Percentiles rank a stretch among this genome's conserved stretches.
Evolutionary conservation across 306 rosid genomes (phyloP).

Genomic region (Inga laurina): DNA sequence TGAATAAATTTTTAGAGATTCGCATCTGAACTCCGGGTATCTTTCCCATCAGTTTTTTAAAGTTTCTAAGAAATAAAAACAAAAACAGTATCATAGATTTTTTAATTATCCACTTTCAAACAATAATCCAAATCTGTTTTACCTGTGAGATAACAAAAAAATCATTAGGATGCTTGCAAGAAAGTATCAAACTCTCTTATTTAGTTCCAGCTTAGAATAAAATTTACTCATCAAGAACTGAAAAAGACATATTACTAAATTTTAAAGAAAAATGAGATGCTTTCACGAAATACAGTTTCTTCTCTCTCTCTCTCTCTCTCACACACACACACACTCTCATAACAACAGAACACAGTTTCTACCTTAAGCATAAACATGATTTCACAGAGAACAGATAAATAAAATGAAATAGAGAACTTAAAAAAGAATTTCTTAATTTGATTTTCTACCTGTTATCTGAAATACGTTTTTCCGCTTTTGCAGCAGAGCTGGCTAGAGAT

Average conservation of each 20-base stretch:
- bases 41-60: not conserved
- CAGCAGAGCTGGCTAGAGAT: constrained; percentile 84
- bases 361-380: constrained; percentile 1
- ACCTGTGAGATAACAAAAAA: not conserved
- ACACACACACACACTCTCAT: not conserved
- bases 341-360: not conserved
- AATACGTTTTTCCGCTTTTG: constrained; percentile 91
- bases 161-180: not conserved
- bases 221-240: constrained; percentile 10
- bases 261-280: constrained; percentile 12
- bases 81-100: not conserved
- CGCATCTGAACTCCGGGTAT: not conserved
- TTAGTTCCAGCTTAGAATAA: constrained; percentile 13
- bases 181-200: not conserved
- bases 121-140: not conserved
- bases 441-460: constrained; percentile 73
- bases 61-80: not conserved
- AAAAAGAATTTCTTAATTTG: constrained; percentile 11
- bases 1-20: not conserved
- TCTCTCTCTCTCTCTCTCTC: not conserved
- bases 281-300: not conserved
- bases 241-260: not conserved
- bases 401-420: not conserved
- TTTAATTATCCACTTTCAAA: not conserved
- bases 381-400: not conserved